phyloP scores from a whole-genome alignment of 192 early-diverging fungal genomes.

The Coemansia sp. region DNA sequence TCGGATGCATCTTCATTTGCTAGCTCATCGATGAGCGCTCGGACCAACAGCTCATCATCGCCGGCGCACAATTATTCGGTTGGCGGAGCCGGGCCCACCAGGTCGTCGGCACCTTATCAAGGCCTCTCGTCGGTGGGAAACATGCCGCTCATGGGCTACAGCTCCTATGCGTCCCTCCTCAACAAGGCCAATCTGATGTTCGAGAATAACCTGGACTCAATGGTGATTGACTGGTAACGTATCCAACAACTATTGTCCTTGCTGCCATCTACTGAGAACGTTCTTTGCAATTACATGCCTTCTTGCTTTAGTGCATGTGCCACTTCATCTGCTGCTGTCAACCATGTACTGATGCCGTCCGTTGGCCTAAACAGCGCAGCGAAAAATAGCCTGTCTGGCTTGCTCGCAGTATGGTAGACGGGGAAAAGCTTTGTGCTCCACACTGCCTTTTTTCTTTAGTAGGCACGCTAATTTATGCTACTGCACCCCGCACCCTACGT shows the following conservation, averaged over 20 bases:
- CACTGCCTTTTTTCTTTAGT: not conserved
- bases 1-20: not conserved
- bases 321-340: not conserved
- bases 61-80: not conserved
- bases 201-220: conserved; percentile 64
- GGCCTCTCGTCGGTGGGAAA: conserved; percentile 15
- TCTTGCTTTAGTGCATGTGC: not conserved
- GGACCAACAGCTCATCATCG: conserved; percentile 6
- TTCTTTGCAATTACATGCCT: not conserved
- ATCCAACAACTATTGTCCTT: conserved; percentile 2
- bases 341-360: not conserved
- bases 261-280: not conserved
- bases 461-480: not conserved
- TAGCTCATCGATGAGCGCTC: conserved; percentile 1
- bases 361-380: not conserved
- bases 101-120: conserved; percentile 19
- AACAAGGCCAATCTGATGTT: conserved; percentile 74
- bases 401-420: not conserved
- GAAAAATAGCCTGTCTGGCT: not conserved
- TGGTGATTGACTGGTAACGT: conserved; percentile 63
- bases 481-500: not conserved
- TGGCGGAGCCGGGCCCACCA: not conserved
- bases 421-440: not conserved
- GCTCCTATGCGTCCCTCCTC: conserved; percentile 63
- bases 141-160: conserved; percentile 36